Base-by-base conservation (phyloP, 441 rosid species). In the Corymbia calophylla region DNA sequence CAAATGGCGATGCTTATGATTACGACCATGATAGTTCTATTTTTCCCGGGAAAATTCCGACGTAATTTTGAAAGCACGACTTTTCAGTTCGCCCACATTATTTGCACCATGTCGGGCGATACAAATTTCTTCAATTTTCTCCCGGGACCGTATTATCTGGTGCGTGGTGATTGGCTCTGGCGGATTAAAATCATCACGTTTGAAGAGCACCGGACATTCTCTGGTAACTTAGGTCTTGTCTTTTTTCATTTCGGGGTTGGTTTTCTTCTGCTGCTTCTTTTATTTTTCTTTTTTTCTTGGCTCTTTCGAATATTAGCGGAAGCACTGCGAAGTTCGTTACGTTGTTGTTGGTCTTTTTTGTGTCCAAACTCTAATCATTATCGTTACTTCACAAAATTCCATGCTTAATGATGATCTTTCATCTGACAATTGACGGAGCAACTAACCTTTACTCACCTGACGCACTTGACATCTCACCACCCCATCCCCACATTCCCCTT, bases 401-500 rank as follows among this genome's bases (percentile, higher is more conserved):
- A 92, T 87, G 86, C 86, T 90, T 93, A 93, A 94, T 94, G 91
- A 95, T 95, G 93, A 88, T 88, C 29, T 87, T 89, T 91, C 92
- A 92, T 56, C 55, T 94, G 92, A 89, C 91, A 93, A 93, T 92
- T 94, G 96, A 95, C 90, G 90, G 92, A 70, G 88, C 95, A 95
- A 94, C 96, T 90, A 94, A 94, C 91, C 88, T 88, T 90, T 91
- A 92, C 92, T 92, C 82, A 94, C 93, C 92, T 92, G 49, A 73
- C 82, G 93, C 95, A 93, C 93, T 92, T 60, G 92, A 93, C 92
- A 88, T 92, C 91, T 89, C 91, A 92, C 91, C 93, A 60, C 89
- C 90, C 88, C 54, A 88, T 91, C 94, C 86, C 91, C 92, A 89
- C 90, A 88, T 84, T n/a, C 87, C 82, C 68, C 88, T 90, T 92